These are phyloP conservation scores for Fusarium sp. DNA, from an alignment of 2,329 filamentous ascomycete genomes.

Conservation along the genomic window DNA sequence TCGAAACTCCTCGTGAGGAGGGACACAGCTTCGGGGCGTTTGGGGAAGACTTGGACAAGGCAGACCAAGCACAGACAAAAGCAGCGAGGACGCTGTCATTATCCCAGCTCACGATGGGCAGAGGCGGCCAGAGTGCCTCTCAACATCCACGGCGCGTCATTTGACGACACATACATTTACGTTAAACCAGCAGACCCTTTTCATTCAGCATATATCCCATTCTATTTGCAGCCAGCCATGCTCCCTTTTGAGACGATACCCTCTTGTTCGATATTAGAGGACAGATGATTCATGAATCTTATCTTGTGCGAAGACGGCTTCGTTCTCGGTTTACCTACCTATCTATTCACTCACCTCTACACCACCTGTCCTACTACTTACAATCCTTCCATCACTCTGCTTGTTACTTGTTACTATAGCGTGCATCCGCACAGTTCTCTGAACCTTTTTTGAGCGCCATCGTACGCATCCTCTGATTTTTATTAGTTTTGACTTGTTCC, in stretches of 20 bases:
- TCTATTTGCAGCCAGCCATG: background rate
- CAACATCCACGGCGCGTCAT: slow-evolving; percentile 42
- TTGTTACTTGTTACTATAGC: background rate
- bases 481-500: slow-evolving; percentile 10
- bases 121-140: slow-evolving; percentile 31
- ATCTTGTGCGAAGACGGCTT: slow-evolving; percentile 23
- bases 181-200: background rate
- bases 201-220: background rate
- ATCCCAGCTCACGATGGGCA: slow-evolving; percentile 66
- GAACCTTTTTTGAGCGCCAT: background rate
- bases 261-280: slow-evolving; percentile 23
- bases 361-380: slow-evolving; percentile 12
- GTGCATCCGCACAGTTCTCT: slow-evolving; percentile 5
- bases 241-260: slow-evolving; percentile 11
- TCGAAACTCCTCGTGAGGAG: slow-evolving; percentile 65
- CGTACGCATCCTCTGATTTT: background rate
- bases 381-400: slow-evolving; percentile 20
- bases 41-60: slow-evolving; percentile 57
- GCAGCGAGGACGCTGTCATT: slow-evolving; percentile 74
- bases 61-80: slow-evolving; percentile 58
- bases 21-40: slow-evolving; percentile 54
- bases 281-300: slow-evolving; percentile 35
- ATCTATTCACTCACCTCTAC: slow-evolving; percentile 4
- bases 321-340: slow-evolving; percentile 3
- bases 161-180: slow-evolving; percentile 21